Percentiles rank a stretch among this genome's conserved stretches.
These are phyloP conservation scores for Candida mesenterica DNA, from an alignment of 1,139 yeast genomes.

Conservation along the genomic window DNA sequence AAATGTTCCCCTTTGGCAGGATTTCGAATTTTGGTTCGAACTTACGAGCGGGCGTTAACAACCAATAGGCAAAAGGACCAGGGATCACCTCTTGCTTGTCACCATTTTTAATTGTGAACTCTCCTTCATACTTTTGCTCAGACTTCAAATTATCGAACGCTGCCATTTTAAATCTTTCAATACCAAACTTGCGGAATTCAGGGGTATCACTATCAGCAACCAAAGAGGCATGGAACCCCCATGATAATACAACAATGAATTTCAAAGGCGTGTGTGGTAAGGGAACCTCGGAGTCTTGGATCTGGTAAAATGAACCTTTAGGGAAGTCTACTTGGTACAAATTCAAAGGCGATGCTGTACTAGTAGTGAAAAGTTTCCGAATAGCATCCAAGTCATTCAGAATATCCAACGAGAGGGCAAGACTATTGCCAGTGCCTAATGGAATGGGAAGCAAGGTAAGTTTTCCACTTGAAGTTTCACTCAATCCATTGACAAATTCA, in stretches of 20 bases:
- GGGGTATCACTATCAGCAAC: slow-evolving; percentile 79
- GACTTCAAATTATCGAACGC: slow-evolving; percentile 52
- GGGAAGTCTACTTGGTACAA: slow-evolving; percentile 59
- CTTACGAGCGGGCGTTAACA: slow-evolving; percentile 58
- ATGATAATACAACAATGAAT: slow-evolving; percentile 71
- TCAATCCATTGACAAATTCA: slow-evolving; percentile 68
- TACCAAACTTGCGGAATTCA: slow-evolving; percentile 62
- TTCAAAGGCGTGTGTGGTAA: slow-evolving; percentile 25
- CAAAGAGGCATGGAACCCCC: slow-evolving; percentile 84
- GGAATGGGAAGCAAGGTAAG: slow-evolving; percentile 57
- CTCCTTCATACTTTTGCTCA: slow-evolving; percentile 52
- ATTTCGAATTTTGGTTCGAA: slow-evolving; percentile 71
- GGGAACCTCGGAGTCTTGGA: slow-evolving; percentile 19
- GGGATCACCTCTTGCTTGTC: background rate
- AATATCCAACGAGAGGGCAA: slow-evolving; percentile 61
- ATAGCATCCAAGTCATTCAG: slow-evolving; percentile 38
- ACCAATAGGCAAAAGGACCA: slow-evolving; percentile 64
- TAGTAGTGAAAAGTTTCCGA: slow-evolving; percentile 36
- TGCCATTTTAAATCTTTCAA: slow-evolving; percentile 67
- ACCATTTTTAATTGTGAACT: slow-evolving; percentile 16
- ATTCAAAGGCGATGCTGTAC: slow-evolving; percentile 39
- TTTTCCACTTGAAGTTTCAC: slow-evolving; percentile 9
- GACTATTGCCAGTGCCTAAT: slow-evolving; percentile 84
- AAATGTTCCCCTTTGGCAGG: slow-evolving; percentile 65
- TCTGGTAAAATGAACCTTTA: slow-evolving; percentile 31